phyloP scores from a whole-genome alignment of 2,329 filamentous ascomycete genomes.

The Trichoderma koningiopsis region DNA sequence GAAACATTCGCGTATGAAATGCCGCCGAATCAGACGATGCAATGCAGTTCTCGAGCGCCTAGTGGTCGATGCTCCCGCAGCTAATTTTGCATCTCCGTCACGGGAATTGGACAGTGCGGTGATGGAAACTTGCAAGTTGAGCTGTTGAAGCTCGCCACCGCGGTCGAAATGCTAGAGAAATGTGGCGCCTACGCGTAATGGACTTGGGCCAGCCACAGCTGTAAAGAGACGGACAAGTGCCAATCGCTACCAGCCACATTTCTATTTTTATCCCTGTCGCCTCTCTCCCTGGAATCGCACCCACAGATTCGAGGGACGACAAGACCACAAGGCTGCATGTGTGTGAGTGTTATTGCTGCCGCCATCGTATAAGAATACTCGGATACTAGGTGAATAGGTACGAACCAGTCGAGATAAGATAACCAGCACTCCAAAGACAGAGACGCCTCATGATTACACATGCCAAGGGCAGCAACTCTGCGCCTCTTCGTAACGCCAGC shows the following conservation, averaged over 20 bases:
- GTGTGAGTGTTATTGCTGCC: not conserved
- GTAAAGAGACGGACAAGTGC: not conserved
- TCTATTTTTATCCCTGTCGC: slow-evolving; percentile 1
- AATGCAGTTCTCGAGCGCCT: not conserved
- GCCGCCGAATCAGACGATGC: not conserved
- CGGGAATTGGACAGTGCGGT: too few relatives aligned
- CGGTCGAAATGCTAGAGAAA: not conserved
- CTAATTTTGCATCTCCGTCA: not conserved
- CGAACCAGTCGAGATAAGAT: not conserved
- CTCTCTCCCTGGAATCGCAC: not conserved
- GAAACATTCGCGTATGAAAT: not conserved
- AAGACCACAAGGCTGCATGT: not conserved
- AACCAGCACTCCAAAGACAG: not conserved
- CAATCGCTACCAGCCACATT: not conserved
- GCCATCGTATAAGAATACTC: not conserved
- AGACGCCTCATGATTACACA: not conserved
- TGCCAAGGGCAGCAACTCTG: not conserved
- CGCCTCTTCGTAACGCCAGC: not conserved
- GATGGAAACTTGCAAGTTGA: not conserved
- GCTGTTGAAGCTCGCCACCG: not conserved
- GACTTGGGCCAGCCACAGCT: slow-evolving; percentile 1
- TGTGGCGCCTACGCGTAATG: slow-evolving; percentile 5
- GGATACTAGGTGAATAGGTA: not conserved
- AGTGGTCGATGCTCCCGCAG: not conserved
- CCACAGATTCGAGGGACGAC: not conserved